phyloP scores from a whole-genome alignment of 768 basidiomycete species.

The Russula emetica region DNA sequence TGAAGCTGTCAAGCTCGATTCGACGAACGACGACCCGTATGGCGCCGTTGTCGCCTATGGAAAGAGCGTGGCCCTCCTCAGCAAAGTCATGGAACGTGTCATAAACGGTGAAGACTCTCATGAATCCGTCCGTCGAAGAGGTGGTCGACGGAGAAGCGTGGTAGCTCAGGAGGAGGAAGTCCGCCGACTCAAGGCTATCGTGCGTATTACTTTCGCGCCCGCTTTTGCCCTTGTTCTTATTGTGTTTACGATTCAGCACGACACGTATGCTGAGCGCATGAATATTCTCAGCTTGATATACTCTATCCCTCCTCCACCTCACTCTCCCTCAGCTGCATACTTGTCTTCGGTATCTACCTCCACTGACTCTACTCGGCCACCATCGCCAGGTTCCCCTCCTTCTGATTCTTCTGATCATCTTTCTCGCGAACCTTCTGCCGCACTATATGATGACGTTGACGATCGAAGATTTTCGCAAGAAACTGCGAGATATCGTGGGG shows the following conservation, averaged over 20 bases:
- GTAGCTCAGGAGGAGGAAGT: conserved; percentile 93
- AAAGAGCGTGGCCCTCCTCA: conserved; percentile 78
- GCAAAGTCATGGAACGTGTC: conserved; percentile 90
- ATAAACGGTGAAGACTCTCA: conserved; percentile 78
- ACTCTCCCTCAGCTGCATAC: conserved; percentile 54
- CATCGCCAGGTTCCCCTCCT: conserved; percentile 50
- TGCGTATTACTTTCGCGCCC: conserved; percentile 42
- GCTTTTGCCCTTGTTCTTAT: neutral
- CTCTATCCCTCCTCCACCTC: conserved; percentile 73
- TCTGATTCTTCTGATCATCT: conserved; percentile 46
- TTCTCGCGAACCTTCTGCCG: conserved; percentile 32
- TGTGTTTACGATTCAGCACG: conserved; percentile 54
- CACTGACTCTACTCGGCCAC: conserved; percentile 48
- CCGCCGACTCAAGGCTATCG: conserved; percentile 78
- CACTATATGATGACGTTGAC: conserved; percentile 29
- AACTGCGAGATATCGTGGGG: conserved; percentile 29
- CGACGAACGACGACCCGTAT: conserved; percentile 82
- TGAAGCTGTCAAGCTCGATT: conserved; percentile 84
- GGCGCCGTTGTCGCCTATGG: conserved; percentile 88
- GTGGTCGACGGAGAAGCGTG: conserved; percentile 66
- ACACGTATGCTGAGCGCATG: conserved; percentile 93
- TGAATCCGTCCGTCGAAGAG: conserved; percentile 53
- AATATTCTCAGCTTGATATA: conserved; percentile 87
- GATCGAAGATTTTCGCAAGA: conserved; percentile 26
- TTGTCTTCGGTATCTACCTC: conserved; percentile 42